Percentiles rank a stretch among this genome's conserved stretches.
phyloP scores from a whole-genome alignment of 805 yeast genomes.

The Wickerhamomyces queroliae region DNA sequence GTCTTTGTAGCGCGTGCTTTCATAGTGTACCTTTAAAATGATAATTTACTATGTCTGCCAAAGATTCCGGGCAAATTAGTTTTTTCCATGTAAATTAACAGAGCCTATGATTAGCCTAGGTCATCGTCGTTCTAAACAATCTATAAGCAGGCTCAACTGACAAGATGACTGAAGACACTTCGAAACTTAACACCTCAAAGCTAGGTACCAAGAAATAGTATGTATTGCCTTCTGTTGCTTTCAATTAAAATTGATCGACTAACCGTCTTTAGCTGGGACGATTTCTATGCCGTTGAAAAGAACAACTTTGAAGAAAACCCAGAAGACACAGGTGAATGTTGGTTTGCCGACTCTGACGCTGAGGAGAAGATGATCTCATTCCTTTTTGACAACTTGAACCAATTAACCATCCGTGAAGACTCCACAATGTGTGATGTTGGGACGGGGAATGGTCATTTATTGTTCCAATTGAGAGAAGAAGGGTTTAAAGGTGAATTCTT shows the following conservation, averaged over 20 bases:
- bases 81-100: too few relatives aligned
- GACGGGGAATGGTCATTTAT: constrained; percentile 91
- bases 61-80: too few relatives aligned
- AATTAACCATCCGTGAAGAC: constrained; percentile 23
- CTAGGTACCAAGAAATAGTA: constrained; percentile 82
- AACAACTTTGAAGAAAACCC: constrained; percentile 67
- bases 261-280: constrained; percentile 65
- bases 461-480: constrained; percentile 64
- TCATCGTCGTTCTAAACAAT: too few relatives aligned
- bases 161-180: constrained; percentile 32
- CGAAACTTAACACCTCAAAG: constrained; percentile 64
- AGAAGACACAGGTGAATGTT: constrained; percentile 88
- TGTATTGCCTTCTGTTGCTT: constrained; percentile 13
- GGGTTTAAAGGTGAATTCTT: constrained; percentile 50
- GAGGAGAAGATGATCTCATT: constrained; percentile 79
- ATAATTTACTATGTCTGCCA: too few relatives aligned
- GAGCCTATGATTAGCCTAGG: too few relatives aligned
- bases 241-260: too few relatives aligned
- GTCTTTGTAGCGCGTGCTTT: too few relatives aligned
- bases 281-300: constrained; percentile 71
- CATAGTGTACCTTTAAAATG: too few relatives aligned
- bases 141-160: not conserved
- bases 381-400: constrained; percentile 44
- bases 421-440: constrained; percentile 73
- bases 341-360: constrained; percentile 96